These are phyloP conservation scores for Aegilops bicornis DNA, from an alignment of 176 grass and related monocot genomes.

Conservation along the genomic window DNA sequence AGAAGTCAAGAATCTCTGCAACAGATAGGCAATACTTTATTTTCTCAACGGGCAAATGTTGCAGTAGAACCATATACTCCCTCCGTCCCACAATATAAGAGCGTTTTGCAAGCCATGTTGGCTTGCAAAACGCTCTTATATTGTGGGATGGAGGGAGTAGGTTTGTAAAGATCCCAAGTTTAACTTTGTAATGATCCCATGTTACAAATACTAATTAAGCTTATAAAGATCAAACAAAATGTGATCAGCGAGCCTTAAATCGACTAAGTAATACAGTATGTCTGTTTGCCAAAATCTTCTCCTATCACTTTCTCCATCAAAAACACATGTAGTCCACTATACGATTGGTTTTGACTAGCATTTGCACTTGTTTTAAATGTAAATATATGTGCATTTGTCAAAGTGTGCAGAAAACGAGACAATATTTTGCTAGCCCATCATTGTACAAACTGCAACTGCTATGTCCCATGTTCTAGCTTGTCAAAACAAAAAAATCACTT, in stretches of 20 bases:
- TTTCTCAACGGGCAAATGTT: constrained; percentile 8
- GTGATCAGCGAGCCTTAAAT: background rate
- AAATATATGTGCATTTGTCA: background rate
- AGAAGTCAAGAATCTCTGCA: constrained; percentile 96
- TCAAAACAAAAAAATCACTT: background rate
- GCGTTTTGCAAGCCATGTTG: no score
- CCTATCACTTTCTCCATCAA: background rate
- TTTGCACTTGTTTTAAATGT: background rate
- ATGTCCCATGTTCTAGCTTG: background rate
- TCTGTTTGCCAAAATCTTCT: background rate
- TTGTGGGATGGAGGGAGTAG: background rate
- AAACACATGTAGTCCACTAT: background rate
- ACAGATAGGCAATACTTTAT: constrained; percentile 37
- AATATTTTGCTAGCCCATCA: background rate
- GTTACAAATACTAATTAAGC: constrained; percentile 3
- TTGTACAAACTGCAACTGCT: background rate
- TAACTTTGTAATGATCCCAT: background rate
- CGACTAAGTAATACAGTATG: background rate
- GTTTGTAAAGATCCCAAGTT: background rate
- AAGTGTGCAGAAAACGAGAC: background rate
- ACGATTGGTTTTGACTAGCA: background rate
- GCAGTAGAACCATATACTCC: background rate
- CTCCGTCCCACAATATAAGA: no score
- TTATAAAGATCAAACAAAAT: constrained; percentile 6
- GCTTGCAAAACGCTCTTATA: no score